Evolutionary conservation across 306 rosid species (phyloP), one percentile per base, ranked within the genome.

Genomic region (Carpinus fangiana): DNA sequence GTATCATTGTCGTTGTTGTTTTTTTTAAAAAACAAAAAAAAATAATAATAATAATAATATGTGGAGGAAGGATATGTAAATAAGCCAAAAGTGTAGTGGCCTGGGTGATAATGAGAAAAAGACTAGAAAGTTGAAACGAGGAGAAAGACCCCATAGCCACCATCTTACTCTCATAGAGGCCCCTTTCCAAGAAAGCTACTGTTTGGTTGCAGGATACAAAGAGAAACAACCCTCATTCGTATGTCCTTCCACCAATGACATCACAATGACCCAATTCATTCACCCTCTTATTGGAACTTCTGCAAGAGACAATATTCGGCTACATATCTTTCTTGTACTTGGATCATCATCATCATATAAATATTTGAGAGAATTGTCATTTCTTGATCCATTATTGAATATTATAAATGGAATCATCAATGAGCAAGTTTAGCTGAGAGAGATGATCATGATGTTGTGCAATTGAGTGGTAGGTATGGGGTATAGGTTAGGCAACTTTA

Each of bases 51-150:
- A 2, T 48, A 12, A 10, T 48, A 48, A 14, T 53, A 17, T 53
- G n/a, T 2, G 14, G 59, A 50, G 4, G 8, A 53, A 53, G 59
- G 12, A 16, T 12, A 21, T 23, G 11, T 10, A 59, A 11, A 23
- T 23, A 10, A 23, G 36, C 36, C 65, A 16, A 59, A 1, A 20
- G 14, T 21, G 34, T 59, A 59, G 65, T 23, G 61, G 65, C 26
- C 26, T 23, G 26, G 65, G 65, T 23, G 65, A 59, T 59, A 59
- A 59, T 23, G 65, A 59, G 65, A 59, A 59, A 59, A 59, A 11
- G 65, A 59, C 36, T 59, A 10, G 2, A 59, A 21, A 59, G 38
- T 59, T 59, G 65, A 59, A 59, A 59, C 31, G 23, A 23, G 11
- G 65, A 23, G 34, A 23, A 23, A 59, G 65, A 59, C 36, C 64